Percentiles rank a stretch among this genome's conserved stretches.
These are phyloP conservation scores for Myriosclerotinia curreyana DNA, from an alignment of 2,329 filamentous ascomycete genomes.

Conservation along the genomic window DNA sequence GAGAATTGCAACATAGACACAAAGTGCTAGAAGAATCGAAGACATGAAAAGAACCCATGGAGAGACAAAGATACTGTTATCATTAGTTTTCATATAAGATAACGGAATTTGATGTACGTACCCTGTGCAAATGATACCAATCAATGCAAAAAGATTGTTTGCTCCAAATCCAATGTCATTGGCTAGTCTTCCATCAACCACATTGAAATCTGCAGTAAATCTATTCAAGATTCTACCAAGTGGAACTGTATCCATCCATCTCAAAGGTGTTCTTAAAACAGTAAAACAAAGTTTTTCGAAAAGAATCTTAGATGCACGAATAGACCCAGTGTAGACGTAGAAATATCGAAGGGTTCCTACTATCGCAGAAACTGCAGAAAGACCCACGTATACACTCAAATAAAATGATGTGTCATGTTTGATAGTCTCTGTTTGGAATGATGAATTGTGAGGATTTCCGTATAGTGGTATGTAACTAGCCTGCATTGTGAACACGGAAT, in stretches of 20 bases:
- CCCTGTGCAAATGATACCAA: slow-evolving; percentile 65
- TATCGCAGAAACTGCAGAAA: slow-evolving; percentile 56
- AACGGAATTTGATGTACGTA: slow-evolving; percentile 33
- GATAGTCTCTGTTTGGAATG: not conserved
- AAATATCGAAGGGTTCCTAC: slow-evolving; percentile 62
- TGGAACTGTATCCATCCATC: slow-evolving; percentile 78
- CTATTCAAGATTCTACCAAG: slow-evolving; percentile 74
- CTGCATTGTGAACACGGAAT: slow-evolving; percentile 45
- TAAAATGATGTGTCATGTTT: slow-evolving; percentile 54
- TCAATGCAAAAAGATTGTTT: slow-evolving; percentile 57
- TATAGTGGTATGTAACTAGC: slow-evolving; percentile 16
- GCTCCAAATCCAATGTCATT: slow-evolving; percentile 60
- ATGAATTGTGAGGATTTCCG: slow-evolving; percentile 7
- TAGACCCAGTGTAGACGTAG: slow-evolving; percentile 61
- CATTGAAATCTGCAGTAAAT: slow-evolving; percentile 74
- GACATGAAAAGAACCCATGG: slow-evolving; percentile 63
- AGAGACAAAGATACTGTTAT: slow-evolving; percentile 58
- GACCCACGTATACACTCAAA: slow-evolving; percentile 61
- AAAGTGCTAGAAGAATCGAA: slow-evolving; percentile 54
- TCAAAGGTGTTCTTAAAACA: slow-evolving; percentile 68
- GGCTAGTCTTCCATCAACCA: slow-evolving; percentile 66
- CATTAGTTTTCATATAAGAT: slow-evolving; percentile 45
- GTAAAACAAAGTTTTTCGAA: slow-evolving; percentile 65
- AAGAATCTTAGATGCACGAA: slow-evolving; percentile 65
- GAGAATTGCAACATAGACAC: slow-evolving; percentile 54